Conservation (phyloP, 305 asterid species). For the Fraxinus xanthoxyloides region DNA sequence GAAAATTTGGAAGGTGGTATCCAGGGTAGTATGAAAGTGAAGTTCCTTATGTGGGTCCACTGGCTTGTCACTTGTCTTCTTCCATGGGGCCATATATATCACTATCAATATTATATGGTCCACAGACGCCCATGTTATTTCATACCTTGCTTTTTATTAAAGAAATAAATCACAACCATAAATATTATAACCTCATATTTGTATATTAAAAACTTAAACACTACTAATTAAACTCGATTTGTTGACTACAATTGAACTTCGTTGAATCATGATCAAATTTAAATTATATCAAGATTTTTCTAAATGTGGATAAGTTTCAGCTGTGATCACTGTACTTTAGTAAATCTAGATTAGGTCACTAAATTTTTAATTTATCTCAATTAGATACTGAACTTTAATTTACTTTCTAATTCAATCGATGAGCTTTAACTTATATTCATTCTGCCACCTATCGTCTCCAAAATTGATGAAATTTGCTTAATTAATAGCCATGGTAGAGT, state of each 20-base stretch:
- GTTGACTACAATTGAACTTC: neutral
- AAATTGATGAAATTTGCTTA: too few species aligned
- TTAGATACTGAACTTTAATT: neutral
- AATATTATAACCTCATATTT: neutral
- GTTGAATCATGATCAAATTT: neutral
- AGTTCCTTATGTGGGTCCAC: neutral
- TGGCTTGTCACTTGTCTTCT: neutral
- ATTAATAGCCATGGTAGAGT: too few species aligned
- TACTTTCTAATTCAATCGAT: neutral
- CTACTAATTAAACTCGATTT: neutral
- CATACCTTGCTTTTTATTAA: neutral
- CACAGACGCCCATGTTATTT: neutral
- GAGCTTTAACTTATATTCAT: neutral
- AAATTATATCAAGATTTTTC: too few species aligned
- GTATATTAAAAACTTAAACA: neutral
- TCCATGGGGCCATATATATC: neutral
- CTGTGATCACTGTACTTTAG: neutral
- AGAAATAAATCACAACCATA: neutral
- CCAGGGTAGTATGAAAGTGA: neutral
- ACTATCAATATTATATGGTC: neutral
- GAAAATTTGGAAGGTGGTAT: neutral
- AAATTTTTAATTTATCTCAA: too few species aligned
- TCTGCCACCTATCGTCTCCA: neutral
- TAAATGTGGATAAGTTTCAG: neutral
- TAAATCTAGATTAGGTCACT: too few species aligned